Evolutionary conservation across 108 stramenopile genomes (phyloP).

Genomic region (Halocafeteria seosinensis): DNA sequence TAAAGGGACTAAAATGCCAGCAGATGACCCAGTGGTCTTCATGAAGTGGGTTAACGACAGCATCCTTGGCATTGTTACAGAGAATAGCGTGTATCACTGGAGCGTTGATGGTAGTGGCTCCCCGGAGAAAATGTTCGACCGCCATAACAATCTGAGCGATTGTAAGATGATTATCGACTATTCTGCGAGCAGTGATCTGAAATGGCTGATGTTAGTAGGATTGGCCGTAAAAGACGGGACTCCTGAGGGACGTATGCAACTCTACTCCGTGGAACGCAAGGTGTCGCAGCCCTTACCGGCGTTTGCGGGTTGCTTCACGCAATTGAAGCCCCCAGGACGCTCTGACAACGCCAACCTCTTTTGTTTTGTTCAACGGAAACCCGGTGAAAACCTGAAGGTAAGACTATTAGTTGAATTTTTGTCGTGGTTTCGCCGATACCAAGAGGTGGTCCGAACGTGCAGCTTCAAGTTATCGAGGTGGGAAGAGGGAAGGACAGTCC

Average conservation of each 20-base stretch:
- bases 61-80: slow-evolving; percentile 80
- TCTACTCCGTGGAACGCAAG: slow-evolving; percentile 81
- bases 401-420: too few relatives aligned
- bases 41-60: slow-evolving; percentile 79
- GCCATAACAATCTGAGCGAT: slow-evolving; percentile 66
- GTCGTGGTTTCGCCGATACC: too few relatives aligned
- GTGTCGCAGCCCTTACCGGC: slow-evolving; percentile 84
- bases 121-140: slow-evolving; percentile 80
- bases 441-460: too few relatives aligned
- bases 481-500: slow-evolving; percentile 74
- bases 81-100: slow-evolving; percentile 85
- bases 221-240: slow-evolving; percentile 58
- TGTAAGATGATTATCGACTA: slow-evolving; percentile 90
- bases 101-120: slow-evolving; percentile 35
- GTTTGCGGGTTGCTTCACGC: slow-evolving; percentile 76
- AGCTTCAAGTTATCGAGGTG: too few relatives aligned
- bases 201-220: slow-evolving; percentile 92
- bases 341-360: slow-evolving; percentile 71
- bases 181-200: slow-evolving; percentile 71
- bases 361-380: slow-evolving; percentile 89
- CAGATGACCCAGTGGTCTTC: slow-evolving; percentile 61
- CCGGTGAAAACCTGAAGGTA: slow-evolving; percentile 53
- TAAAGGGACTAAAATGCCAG: slow-evolving; percentile 59
- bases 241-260: slow-evolving; percentile 80
- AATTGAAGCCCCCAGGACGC: slow-evolving; percentile 56